phyloP scores from a whole-genome alignment of 192 early-diverging fungal species.

The Coemansia sp. region DNA sequence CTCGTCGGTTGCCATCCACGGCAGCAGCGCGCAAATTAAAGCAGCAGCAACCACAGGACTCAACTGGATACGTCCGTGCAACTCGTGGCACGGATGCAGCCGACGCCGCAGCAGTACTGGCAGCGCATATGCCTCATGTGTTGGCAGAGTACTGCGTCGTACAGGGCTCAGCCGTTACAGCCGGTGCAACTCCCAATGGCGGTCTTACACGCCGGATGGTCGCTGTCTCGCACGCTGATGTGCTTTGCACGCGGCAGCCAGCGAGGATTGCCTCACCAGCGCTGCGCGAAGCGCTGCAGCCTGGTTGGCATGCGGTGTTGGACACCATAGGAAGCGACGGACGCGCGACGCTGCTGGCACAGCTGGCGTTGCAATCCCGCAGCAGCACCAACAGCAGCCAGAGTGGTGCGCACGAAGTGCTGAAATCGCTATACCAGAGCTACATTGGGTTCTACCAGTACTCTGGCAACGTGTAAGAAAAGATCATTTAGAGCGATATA shows the following conservation, averaged over 20 bases:
- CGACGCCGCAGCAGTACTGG: slow-evolving; percentile 24
- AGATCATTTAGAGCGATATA: not conserved
- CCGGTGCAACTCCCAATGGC: not conserved
- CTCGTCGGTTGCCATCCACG: slow-evolving; percentile 4
- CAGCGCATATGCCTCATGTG: slow-evolving; percentile 26
- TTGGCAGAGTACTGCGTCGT: slow-evolving; percentile 53
- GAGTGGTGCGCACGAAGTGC: slow-evolving; percentile 45
- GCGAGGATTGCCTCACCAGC: slow-evolving; percentile 24
- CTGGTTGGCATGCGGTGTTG: slow-evolving; percentile 45
- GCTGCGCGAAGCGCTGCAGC: slow-evolving; percentile 42
- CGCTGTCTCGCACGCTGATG: not conserved
- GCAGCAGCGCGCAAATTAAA: not conserved
- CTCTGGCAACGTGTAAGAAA: slow-evolving; percentile 33
- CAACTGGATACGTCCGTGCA: slow-evolving; percentile 25
- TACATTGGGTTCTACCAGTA: slow-evolving; percentile 47
- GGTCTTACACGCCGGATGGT: slow-evolving; percentile 1
- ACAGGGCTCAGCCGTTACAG: slow-evolving; percentile 33
- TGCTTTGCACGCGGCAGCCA: not conserved
- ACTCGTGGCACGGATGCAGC: slow-evolving; percentile 46
- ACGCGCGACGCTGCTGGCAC: slow-evolving; percentile 22
- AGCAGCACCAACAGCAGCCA: slow-evolving; percentile 19
- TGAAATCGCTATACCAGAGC: slow-evolving; percentile 48
- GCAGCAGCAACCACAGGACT: not conserved
- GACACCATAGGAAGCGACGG: slow-evolving; percentile 32
- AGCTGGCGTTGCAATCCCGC: slow-evolving; percentile 20